Evolutionary conservation across 257 asterid genomes (phyloP).

Genomic region (Solanum piurae): DNA sequence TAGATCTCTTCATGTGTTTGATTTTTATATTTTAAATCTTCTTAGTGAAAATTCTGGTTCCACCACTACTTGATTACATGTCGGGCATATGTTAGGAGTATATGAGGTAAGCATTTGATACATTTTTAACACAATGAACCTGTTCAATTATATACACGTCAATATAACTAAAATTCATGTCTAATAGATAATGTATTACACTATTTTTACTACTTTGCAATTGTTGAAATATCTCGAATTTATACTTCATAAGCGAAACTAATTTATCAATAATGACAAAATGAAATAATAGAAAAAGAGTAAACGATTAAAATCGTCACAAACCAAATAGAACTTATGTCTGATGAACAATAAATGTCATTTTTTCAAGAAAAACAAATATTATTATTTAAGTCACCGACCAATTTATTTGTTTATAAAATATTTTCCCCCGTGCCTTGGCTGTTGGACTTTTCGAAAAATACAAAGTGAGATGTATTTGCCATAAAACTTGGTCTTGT

Average conservation of each 20-base stretch:
- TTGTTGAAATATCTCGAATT: neutral
- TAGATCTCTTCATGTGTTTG: too few species aligned
- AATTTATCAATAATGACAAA: neutral
- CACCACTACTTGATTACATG: rapidly evolving
- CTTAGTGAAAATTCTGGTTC: too few species aligned
- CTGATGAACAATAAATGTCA: neutral
- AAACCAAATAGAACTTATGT: neutral
- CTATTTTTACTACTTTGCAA: neutral
- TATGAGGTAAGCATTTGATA: neutral
- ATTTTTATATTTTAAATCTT: too few species aligned
- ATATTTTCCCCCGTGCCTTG: neutral
- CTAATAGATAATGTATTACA: neutral
- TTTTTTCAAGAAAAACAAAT: neutral
- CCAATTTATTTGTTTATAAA: neutral
- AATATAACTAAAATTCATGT: neutral
- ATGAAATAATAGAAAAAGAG: neutral
- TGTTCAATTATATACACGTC: neutral
- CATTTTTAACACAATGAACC: neutral
- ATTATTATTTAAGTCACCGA: neutral
- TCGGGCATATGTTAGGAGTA: neutral
- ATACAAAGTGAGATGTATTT: neutral
- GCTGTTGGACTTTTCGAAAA: neutral
- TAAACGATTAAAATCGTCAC: neutral
- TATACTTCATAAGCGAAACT: neutral
- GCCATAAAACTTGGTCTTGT: neutral